Conservation (phyloP, 2,329 filamentous ascomycete genomes). For the Ciborinia camelliae region DNA sequence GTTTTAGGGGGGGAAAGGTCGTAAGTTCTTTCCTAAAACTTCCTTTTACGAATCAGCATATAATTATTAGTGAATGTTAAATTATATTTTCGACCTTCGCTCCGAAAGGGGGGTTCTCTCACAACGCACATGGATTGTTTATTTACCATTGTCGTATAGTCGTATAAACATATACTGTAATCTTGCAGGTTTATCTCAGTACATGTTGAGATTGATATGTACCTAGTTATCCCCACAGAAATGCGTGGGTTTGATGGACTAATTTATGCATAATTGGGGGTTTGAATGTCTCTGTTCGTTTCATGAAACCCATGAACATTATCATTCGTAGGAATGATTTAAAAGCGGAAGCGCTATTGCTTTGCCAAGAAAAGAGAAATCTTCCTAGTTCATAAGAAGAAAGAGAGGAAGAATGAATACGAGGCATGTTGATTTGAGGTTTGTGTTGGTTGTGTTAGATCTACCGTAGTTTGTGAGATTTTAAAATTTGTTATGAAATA, state of each 20-base stretch:
- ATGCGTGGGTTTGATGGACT: slow-evolving; percentile 5
- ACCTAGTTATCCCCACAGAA: slow-evolving; percentile 16
- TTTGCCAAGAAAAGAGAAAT: slow-evolving; percentile 1
- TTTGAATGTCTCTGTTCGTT: not conserved
- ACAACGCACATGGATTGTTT: slow-evolving; percentile 23
- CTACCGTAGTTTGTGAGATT: not conserved
- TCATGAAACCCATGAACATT: not conserved
- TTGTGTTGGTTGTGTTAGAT: not conserved
- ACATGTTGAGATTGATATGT: slow-evolving; percentile 10
- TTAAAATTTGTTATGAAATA: not conserved
- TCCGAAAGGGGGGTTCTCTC: not conserved
- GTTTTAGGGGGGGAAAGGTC: not conserved
- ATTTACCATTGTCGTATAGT: slow-evolving; percentile 27
- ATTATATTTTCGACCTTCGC: not conserved
- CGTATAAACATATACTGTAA: slow-evolving; percentile 14
- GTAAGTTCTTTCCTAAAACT: slow-evolving; percentile 1
- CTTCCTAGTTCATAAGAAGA: not conserved
- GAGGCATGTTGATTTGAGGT: slow-evolving; percentile 9
- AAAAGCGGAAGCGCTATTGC: not conserved
- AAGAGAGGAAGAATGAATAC: slow-evolving; percentile 3
- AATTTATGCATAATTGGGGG: slow-evolving; percentile 17
- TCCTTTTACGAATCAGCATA: not conserved
- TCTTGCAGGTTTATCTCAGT: slow-evolving; percentile 13
- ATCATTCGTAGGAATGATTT: not conserved
- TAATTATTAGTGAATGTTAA: slow-evolving; percentile 11